Conservation (phyloP, 331 rosid species). For the Telfairia occidentalis region DNA sequence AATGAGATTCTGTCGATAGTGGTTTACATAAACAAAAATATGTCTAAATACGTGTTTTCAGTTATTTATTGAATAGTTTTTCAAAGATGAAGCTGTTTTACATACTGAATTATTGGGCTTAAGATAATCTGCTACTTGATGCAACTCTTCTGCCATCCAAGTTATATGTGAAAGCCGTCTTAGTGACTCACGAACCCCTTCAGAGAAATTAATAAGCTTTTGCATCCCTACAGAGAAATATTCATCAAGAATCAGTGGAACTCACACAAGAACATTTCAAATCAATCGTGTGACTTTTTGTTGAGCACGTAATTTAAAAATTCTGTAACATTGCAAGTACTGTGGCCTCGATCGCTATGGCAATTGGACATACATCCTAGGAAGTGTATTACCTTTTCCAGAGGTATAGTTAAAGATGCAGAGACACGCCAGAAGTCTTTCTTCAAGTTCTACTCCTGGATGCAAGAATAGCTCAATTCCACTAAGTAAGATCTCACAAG, state of each 20-base stretch:
- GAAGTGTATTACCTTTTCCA: conserved; percentile 48
- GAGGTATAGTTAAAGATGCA: conserved; percentile 65
- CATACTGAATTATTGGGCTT: conserved; percentile 61
- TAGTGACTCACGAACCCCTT: conserved; percentile 66
- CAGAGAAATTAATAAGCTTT: conserved; percentile 56
- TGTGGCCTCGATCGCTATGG: not conserved
- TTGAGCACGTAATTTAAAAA: not conserved
- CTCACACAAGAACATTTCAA: not conserved
- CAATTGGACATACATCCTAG: not conserved
- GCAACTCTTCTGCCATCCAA: conserved; percentile 84
- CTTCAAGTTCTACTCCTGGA: conserved; percentile 70
- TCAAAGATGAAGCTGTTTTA: conserved; percentile 16
- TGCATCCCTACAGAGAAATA: conserved; percentile 45
- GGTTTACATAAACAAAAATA: not conserved
- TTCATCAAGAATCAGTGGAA: not conserved
- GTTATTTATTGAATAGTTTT: not conserved
- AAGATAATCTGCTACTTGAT: conserved; percentile 53
- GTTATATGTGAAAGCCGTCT: conserved; percentile 58
- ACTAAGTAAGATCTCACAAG: conserved; percentile 52
- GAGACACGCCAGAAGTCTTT: conserved; percentile 64
- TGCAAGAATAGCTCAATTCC: conserved; percentile 59
- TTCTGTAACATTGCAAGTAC: not conserved
- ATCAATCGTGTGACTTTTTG: not conserved
- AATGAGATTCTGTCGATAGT: not conserved
- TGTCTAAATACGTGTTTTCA: not conserved